Conservation (phyloP, 2,329 filamentous ascomycete species). For the Pochonia chlamydosporia region DNA sequence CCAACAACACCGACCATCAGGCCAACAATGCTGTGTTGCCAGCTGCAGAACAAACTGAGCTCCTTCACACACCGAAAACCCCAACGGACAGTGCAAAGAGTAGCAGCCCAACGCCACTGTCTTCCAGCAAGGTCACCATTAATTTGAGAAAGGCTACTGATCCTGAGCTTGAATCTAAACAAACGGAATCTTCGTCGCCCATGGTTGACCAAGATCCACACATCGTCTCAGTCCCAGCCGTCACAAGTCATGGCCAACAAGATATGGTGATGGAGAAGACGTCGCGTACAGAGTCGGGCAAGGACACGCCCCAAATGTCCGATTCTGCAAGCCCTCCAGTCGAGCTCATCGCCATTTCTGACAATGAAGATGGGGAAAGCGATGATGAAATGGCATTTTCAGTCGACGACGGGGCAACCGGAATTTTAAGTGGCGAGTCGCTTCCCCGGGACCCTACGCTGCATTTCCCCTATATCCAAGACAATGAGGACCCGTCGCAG, state of each 20-base stretch:
- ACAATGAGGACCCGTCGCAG: constrained; percentile 22
- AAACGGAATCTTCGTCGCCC: constrained; percentile 1
- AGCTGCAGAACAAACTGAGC: neutral
- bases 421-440: constrained; percentile 15
- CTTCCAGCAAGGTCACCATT: constrained; percentile 55
- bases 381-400: constrained; percentile 25
- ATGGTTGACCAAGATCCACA: neutral
- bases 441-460: constrained; percentile 33
- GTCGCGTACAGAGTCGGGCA: neutral
- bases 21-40: neutral
- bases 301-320: constrained; percentile 14
- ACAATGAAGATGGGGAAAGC: constrained; percentile 19
- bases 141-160: constrained; percentile 43
- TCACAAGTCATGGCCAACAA: neutral
- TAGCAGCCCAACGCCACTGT: constrained; percentile 29
- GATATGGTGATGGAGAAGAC: neutral
- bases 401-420: constrained; percentile 23
- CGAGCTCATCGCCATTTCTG: constrained; percentile 33
- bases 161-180: constrained; percentile 9
- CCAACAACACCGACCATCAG: constrained; percentile 29
- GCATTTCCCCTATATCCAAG: constrained; percentile 40
- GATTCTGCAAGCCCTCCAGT: constrained; percentile 37
- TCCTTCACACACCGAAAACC: constrained; percentile 30
- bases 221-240: neutral
- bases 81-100: constrained; percentile 17